phyloP scores from a whole-genome alignment of 192 early-diverging fungal species.

The Chytriomyces sp. region DNA sequence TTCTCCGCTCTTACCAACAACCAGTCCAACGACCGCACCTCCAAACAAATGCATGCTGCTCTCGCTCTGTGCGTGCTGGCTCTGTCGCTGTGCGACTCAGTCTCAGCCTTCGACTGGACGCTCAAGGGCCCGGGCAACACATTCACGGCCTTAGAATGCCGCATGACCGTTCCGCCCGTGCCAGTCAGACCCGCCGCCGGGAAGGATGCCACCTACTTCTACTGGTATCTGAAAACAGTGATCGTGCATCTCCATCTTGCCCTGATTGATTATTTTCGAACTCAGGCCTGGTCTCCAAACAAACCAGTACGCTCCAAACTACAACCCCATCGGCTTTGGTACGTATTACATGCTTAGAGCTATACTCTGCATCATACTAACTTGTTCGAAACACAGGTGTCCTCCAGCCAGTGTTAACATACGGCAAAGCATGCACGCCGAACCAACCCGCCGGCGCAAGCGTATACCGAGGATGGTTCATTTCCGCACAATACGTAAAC shows the following conservation, averaged over 20 bases:
- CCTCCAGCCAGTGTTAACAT: constrained; percentile 28
- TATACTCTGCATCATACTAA: neutral
- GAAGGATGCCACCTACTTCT: constrained; percentile 26
- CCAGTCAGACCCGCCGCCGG: constrained; percentile 5
- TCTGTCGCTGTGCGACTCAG: neutral
- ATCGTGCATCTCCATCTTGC: neutral
- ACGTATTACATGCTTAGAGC: neutral
- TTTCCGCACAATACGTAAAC: constrained; percentile 30
- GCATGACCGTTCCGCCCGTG: constrained; percentile 14
- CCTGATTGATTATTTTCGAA: neutral
- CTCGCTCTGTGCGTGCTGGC: no score
- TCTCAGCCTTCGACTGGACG: constrained; percentile 30
- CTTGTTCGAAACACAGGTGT: neutral
- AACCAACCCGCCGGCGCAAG: constrained; percentile 6
- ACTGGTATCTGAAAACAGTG: constrained; percentile 11
- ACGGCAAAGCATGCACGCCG: constrained; percentile 20
- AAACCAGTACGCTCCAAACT: neutral
- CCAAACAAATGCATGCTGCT: no score
- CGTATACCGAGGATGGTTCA: constrained; percentile 34
- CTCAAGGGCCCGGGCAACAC: constrained; percentile 12
- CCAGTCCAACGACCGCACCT: no score
- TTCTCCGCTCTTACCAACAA: no score
- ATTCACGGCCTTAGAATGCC: constrained; percentile 10
- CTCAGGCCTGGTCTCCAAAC: constrained; percentile 26
- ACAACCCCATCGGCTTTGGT: constrained; percentile 24